A percentile compares a stretch with the other conserved stretches of the same genome.
Evolutionary conservation across 768 basidiomycete genomes (phyloP).

Genomic region (Ephemerocybe angulata): DNA sequence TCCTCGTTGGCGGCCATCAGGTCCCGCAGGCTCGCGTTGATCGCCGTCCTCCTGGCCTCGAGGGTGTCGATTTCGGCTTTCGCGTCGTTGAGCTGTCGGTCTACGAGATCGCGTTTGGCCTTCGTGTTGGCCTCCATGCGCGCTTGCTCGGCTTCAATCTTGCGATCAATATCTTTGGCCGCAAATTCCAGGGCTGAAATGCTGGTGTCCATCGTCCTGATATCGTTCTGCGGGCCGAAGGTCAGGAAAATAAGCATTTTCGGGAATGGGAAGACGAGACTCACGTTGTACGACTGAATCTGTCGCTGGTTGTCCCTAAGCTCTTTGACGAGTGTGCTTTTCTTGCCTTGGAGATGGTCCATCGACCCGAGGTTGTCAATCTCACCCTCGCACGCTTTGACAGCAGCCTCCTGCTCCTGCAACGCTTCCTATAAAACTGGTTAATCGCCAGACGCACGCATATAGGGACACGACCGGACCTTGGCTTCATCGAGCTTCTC

Average conservation of each 20-base stretch:
- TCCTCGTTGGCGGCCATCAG: too few relatives aligned
- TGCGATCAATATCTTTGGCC: slow-evolving; percentile 27
- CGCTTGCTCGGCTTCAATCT: slow-evolving; percentile 44
- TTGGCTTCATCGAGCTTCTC: slow-evolving; percentile 28
- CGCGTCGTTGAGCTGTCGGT: slow-evolving; percentile 46
- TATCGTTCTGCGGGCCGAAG: not conserved
- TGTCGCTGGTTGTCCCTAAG: slow-evolving; percentile 45
- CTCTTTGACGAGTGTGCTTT: slow-evolving; percentile 45
- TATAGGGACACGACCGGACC: slow-evolving; percentile 28
- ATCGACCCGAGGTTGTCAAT: slow-evolving; percentile 27
- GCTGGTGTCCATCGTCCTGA: slow-evolving; percentile 43
- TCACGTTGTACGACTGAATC: slow-evolving; percentile 43
- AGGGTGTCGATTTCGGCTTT: slow-evolving; percentile 35
- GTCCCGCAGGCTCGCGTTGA: slow-evolving; percentile 33
- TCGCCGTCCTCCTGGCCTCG: slow-evolving; percentile 29
- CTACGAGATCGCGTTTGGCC: slow-evolving; percentile 58
- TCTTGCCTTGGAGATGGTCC: slow-evolving; percentile 28
- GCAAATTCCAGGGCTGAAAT: slow-evolving; percentile 45
- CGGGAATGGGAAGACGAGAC: too few relatives aligned
- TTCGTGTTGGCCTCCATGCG: slow-evolving; percentile 55
- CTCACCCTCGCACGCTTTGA: slow-evolving; percentile 30
- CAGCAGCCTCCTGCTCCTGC: slow-evolving; percentile 26
- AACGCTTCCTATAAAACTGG: too few relatives aligned
- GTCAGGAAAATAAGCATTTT: too few relatives aligned
- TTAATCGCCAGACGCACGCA: too few relatives aligned